These are phyloP conservation scores for Allium sativum DNA, from an alignment of 106 monocot genomes.

Conservation along the genomic window DNA sequence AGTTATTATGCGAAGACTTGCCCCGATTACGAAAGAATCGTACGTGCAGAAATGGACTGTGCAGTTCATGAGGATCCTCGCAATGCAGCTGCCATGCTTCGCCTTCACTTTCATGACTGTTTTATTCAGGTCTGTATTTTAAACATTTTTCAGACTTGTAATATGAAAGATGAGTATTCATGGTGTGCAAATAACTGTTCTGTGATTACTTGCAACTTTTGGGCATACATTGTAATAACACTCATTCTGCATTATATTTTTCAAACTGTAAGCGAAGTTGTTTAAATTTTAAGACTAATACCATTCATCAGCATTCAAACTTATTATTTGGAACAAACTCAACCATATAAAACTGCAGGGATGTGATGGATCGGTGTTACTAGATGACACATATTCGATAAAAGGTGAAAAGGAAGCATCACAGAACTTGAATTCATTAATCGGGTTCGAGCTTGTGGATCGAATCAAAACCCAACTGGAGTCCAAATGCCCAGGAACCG, in stretches of 20 bases:
- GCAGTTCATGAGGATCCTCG: slow-evolving; percentile 44
- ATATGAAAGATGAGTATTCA: no score
- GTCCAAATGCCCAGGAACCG: slow-evolving; percentile 62
- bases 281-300: no score
- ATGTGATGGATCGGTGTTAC: slow-evolving; percentile 55
- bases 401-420: slow-evolving; percentile 37
- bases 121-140: slow-evolving; percentile 70
- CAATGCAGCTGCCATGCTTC: slow-evolving; percentile 56
- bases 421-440: slow-evolving; percentile 37
- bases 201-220: no score
- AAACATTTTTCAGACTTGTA: not conserved
- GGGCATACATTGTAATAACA: no score
- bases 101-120: slow-evolving; percentile 85
- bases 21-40: slow-evolving; percentile 35
- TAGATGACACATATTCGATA: slow-evolving; percentile 40
- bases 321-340: no score
- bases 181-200: no score
- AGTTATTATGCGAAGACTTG: slow-evolving; percentile 59
- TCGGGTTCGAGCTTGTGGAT: slow-evolving; percentile 50
- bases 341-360: slow-evolving; percentile 23
- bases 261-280: no score
- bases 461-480: slow-evolving; percentile 62
- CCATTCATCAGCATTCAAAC: no score
- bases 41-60: slow-evolving; percentile 60
- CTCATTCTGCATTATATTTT: no score